Conservation (phyloP, 192 early-diverging fungal species). For the Linnemannia exigua region DNA sequence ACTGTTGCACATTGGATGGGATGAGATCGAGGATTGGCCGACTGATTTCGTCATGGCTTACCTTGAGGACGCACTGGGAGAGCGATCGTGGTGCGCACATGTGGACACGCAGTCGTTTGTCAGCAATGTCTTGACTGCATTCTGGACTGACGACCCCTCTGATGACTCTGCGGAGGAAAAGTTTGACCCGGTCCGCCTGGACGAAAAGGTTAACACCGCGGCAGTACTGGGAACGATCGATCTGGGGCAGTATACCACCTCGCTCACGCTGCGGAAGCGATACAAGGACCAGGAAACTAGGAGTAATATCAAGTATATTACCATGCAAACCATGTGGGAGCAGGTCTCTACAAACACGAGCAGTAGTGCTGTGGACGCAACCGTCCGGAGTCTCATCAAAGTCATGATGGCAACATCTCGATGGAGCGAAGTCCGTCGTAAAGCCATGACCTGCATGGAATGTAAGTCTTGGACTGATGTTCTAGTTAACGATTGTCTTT, state of each 20-base stretch:
- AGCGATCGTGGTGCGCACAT: constrained; percentile 47
- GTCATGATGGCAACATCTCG: constrained; percentile 54
- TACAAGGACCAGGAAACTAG: constrained; percentile 29
- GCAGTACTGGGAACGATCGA: constrained; percentile 49
- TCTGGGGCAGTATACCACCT: constrained; percentile 32
- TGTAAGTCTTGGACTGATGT: constrained; percentile 15
- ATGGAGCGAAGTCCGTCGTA: constrained; percentile 47
- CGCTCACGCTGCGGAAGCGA: constrained; percentile 24
- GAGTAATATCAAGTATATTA: constrained; percentile 36
- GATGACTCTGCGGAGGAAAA: constrained; percentile 25
- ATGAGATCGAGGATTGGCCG: constrained; percentile 47
- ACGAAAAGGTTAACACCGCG: constrained; percentile 32
- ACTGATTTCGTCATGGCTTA: constrained; percentile 57
- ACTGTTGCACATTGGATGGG: constrained; percentile 45
- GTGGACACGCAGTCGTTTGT: constrained; percentile 43
- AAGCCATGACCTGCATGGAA: constrained; percentile 49
- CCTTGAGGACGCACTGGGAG: constrained; percentile 45
- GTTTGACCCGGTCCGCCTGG: constrained; percentile 45
- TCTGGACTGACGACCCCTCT: constrained; percentile 20
- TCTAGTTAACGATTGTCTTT: background rate
- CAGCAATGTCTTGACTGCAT: constrained; percentile 41
- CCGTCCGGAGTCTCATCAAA: constrained; percentile 45
- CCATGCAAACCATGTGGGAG: constrained; percentile 42
- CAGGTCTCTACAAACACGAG: constrained; percentile 23
- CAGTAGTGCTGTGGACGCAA: constrained; percentile 25